phyloP scores from a whole-genome alignment of 176 grass and related monocot genomes.

The Elymus sibiricus region DNA sequence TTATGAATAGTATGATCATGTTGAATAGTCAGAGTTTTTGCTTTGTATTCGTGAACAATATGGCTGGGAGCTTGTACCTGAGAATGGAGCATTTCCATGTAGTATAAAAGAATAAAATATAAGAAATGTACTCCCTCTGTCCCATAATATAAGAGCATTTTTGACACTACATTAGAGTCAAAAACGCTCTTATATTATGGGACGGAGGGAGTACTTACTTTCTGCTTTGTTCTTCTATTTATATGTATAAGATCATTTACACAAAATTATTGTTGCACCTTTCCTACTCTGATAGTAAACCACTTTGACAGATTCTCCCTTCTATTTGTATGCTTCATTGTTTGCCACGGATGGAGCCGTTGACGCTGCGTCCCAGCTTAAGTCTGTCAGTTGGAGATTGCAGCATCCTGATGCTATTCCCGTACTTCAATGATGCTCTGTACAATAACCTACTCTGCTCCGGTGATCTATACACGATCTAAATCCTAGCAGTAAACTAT shows the following conservation, averaged over 20 bases:
- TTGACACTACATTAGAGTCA: too few relatives aligned
- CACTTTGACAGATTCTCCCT: neutral
- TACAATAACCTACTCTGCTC: constrained; percentile 21
- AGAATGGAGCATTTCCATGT: neutral
- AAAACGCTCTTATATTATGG: too few relatives aligned
- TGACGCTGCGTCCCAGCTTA: neutral
- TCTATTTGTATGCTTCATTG: neutral
- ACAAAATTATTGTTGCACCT: constrained; percentile 16
- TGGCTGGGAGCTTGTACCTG: neutral
- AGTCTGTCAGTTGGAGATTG: neutral
- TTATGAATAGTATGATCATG: too few relatives aligned
- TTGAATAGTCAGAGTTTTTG: neutral
- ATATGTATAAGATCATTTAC: constrained; percentile 27
- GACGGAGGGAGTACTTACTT: too few relatives aligned
- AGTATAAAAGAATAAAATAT: neutral
- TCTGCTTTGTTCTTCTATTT: neutral
- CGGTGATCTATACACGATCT: neutral
- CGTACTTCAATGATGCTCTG: constrained; percentile 27
- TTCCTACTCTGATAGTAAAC: neutral
- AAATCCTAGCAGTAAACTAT: constrained; percentile 3
- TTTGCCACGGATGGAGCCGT: neutral
- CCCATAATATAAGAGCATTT: too few relatives aligned
- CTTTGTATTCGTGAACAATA: neutral
- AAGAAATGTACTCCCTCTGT: neutral
- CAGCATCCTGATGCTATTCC: neutral